Conservation (phyloP, 345 rosid genomes). For the Citrus glauca region DNA sequence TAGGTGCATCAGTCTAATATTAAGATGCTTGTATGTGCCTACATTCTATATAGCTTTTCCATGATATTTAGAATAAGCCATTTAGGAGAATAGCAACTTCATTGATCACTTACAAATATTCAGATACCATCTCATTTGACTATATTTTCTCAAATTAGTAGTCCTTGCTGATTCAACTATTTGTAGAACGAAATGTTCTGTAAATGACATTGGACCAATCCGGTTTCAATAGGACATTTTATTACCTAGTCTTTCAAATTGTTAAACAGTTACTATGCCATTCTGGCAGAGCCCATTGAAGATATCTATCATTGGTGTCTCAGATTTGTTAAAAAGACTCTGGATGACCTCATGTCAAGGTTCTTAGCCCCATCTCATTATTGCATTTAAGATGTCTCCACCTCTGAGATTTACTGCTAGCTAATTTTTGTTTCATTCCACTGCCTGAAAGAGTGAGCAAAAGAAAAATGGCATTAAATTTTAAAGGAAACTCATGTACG, state of each 20-base stretch:
- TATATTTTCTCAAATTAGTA: not conserved
- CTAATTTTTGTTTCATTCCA: too few relatives aligned
- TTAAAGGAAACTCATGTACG: not conserved
- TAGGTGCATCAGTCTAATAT: not conserved
- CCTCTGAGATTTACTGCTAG: not conserved
- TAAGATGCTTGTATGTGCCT: not conserved
- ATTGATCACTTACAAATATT: not conserved
- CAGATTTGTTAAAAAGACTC: not conserved
- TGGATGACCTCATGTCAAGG: not conserved
- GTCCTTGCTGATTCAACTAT: not conserved
- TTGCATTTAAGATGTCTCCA: not conserved
- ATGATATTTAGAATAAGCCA: not conserved
- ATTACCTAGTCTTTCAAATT: not conserved
- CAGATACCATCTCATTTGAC: not conserved
- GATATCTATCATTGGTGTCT: not conserved
- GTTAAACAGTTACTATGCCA: not conserved
- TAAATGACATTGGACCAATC: not conserved
- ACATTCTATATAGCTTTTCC: not conserved
- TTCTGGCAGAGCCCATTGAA: not conserved
- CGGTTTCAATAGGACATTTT: not conserved
- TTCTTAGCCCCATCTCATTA: not conserved
- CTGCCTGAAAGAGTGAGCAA: not conserved
- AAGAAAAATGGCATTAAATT: not conserved
- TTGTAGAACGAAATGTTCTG: not conserved
- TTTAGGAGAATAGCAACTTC: not conserved